Conservation (phyloP, 768 basidiomycete species). For the Harrya chromipes region DNA sequence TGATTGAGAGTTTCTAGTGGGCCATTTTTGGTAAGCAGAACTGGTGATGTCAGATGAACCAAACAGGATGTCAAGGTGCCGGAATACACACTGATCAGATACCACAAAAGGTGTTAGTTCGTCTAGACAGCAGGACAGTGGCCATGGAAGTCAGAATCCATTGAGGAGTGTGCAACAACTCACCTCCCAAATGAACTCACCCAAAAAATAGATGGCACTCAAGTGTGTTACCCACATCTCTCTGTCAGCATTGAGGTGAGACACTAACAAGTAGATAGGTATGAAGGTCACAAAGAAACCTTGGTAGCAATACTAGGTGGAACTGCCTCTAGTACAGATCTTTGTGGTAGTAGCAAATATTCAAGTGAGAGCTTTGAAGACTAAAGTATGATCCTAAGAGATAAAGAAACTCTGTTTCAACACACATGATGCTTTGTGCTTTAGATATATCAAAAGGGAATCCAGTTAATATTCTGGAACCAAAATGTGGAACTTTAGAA, state of each 20-base stretch:
- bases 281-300: conserved; percentile 80
- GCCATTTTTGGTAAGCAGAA: conserved; percentile 74
- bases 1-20: conserved; percentile 70
- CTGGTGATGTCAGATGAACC: conserved; percentile 72
- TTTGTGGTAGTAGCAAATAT: conserved; percentile 89
- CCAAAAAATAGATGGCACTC: conserved; percentile 90
- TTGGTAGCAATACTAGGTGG: conserved; percentile 70
- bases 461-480: conserved; percentile 77
- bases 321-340: conserved; percentile 83
- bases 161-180: too few species aligned
- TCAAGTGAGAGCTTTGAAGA: conserved; percentile 84
- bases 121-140: conserved; percentile 87
- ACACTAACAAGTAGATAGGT: conserved; percentile 74
- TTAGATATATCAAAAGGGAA: conserved; percentile 66
- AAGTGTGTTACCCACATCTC: conserved; percentile 84
- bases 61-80: conserved; percentile 76
- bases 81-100: conserved; percentile 81
- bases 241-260: conserved; percentile 70
- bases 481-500: conserved; percentile 66
- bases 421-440: conserved; percentile 58
- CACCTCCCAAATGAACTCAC: conserved; percentile 89
- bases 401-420: conserved; percentile 75
- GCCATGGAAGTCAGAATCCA: conserved; percentile 82
- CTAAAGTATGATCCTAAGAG: conserved; percentile 85
- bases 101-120: conserved; percentile 85